Conservation (phyloP, 2,329 filamentous ascomycete genomes). For the Colletotrichum gigasporum region DNA sequence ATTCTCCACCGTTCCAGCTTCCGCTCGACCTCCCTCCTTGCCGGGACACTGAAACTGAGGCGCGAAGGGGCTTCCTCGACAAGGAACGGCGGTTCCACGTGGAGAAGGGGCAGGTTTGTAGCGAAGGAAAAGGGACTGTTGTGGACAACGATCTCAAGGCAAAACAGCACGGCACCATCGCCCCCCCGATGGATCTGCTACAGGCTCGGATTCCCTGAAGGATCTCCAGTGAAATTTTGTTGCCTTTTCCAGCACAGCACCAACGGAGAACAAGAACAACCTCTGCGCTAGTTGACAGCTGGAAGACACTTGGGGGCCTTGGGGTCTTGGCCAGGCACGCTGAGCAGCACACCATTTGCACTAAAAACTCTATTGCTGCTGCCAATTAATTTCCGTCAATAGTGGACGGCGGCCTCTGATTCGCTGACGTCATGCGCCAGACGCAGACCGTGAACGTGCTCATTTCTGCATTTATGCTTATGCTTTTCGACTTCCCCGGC, state of each 20-base stretch:
- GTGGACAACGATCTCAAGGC: too few relatives aligned
- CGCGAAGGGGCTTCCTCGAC: conserved; percentile 1
- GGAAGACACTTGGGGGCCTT: neutral
- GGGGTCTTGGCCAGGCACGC: neutral
- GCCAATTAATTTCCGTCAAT: conserved; percentile 12
- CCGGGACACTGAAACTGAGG: conserved; percentile 22
- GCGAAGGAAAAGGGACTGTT: neutral
- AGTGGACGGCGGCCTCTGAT: neutral
- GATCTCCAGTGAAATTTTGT: neutral
- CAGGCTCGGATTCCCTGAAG: neutral
- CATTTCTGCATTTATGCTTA: conserved; percentile 28
- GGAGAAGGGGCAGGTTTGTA: neutral
- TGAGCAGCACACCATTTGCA: neutral
- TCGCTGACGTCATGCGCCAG: conserved; percentile 22
- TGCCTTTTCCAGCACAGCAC: neutral
- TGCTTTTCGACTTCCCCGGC: neutral
- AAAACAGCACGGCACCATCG: neutral
- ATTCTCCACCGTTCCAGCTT: conserved; percentile 9
- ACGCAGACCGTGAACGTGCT: neutral
- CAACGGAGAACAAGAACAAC: neutral
- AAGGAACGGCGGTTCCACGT: neutral
- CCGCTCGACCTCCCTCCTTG: neutral
- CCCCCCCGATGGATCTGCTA: neutral
- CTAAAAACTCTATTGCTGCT: neutral
- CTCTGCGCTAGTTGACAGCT: neutral